Base-by-base conservation (phyloP, 331 rosid genomes). In the Spiraea crenata region DNA sequence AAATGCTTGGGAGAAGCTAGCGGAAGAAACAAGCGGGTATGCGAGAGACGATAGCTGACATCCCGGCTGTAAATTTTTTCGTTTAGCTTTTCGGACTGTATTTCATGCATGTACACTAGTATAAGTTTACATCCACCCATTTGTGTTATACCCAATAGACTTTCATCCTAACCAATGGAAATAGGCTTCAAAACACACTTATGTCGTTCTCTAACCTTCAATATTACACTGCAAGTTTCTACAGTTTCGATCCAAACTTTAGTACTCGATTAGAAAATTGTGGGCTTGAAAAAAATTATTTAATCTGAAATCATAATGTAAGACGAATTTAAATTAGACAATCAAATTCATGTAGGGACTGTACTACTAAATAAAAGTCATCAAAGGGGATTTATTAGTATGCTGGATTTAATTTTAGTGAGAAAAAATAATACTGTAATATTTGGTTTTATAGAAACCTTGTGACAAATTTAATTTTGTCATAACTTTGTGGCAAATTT, bases 1-100 rank as follows among this genome's bases (percentile, higher is more conserved):
- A 63, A 80, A 72, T 75, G 92, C 84, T 48, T 93, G 99, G 99
- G 90, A 87, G 74, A 87, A 80, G 81, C 96, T 95, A 62, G 90
- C 95, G 3, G 91, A 91, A 68, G 97, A 95, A 79, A 91, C 96
- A 1, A 42, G 78, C 46, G 74, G 76, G 41, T 87, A 93, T 70
- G 69, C 66, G 3, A 84, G 76, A 65, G 76, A 82, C 70, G 62
- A 54, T 70, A 87, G 88, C 88, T 85, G 79, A 76, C 76, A 40
- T 16, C 44, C 67, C 48, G 76, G 65, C 79, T 76, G 82, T 80
- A 85, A 71, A 79, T 62, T 81, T 77, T 81, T 59, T 80, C 63
- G 69, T 73, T 68, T 37, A 35, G 59, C 11, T 52, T 41, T 57
- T 56, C 55, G 37, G 31, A 20, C 71, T 52, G 42, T 34, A 72